Percentiles rank a stretch among this genome's conserved stretches.
Conservation (phyloP, 169 alveolate species). For the Plasmodium chabaudi region DNA sequence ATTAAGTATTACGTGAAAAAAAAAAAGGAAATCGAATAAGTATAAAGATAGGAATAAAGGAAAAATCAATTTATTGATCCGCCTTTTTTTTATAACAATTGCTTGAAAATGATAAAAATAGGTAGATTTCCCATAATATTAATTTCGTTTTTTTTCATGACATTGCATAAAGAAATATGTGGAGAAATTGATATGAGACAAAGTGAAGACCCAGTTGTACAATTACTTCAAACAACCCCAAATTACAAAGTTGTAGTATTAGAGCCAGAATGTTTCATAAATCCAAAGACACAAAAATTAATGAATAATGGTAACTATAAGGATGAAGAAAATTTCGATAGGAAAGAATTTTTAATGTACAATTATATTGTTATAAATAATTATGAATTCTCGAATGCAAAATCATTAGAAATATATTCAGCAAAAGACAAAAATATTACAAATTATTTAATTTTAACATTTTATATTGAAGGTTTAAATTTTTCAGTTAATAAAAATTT, state of each 20-base stretch:
- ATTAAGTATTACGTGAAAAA: no score
- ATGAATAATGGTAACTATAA: neutral
- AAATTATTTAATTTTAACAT: constrained; percentile 44
- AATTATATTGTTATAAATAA: constrained; percentile 39
- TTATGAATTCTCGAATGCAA: constrained; percentile 34
- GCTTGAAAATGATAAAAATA: no score
- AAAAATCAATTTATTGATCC: no score
- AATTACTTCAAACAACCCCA: constrained; percentile 16
- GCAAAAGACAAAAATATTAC: constrained; percentile 19
- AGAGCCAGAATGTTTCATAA: constrained; percentile 52
- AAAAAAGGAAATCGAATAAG: no score
- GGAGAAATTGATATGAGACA: neutral
- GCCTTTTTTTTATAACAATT: no score
- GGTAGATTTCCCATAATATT: no score
- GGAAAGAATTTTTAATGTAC: constrained; percentile 65
- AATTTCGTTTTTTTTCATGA: neutral
- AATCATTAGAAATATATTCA: constrained; percentile 23
- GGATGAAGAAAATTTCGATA: constrained; percentile 10
- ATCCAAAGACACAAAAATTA: neutral
- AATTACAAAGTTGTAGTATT: constrained; percentile 34
- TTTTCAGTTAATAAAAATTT: constrained; percentile 7
- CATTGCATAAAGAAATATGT: constrained; percentile 2
- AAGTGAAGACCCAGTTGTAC: constrained; percentile 13
- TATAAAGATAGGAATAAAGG: no score
- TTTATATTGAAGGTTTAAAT: constrained; percentile 52